A percentile compares a stretch with the other conserved stretches of the same genome.
phyloP scores from a whole-genome alignment of 331 rosid species.

The Pyracantha coccinea region DNA sequence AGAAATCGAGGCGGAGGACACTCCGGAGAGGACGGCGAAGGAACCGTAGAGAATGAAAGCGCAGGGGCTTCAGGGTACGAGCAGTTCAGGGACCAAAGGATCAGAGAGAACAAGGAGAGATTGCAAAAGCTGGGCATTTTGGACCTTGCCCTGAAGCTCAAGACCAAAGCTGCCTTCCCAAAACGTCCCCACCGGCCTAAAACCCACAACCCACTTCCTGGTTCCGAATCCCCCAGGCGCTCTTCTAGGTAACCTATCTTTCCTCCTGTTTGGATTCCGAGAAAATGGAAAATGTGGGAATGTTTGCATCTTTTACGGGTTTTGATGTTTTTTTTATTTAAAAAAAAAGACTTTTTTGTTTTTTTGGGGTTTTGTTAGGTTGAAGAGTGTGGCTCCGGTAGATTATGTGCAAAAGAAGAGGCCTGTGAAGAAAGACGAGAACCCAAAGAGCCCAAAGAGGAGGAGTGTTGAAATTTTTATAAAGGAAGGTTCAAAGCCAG shows the following conservation, averaged over 20 bases:
- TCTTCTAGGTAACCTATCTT: constrained; percentile 24
- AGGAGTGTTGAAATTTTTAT: constrained; percentile 28
- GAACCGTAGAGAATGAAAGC: not conserved
- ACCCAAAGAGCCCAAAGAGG: not conserved
- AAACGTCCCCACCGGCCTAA: constrained; percentile 7
- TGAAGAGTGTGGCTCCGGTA: constrained; percentile 43
- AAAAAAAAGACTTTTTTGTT: no score
- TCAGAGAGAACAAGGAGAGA: constrained; percentile 62
- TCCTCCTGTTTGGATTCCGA: not conserved
- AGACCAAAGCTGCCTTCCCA: constrained; percentile 3
- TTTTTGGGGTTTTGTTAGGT: constrained; percentile 32
- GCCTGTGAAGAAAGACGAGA: not conserved
- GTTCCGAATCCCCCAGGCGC: constrained; percentile 36
- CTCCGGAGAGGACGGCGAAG: not conserved
- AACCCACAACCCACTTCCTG: not conserved
- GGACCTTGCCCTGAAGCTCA: constrained; percentile 47
- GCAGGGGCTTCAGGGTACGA: constrained; percentile 29
- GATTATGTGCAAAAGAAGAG: constrained; percentile 22
- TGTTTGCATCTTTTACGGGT: not conserved
- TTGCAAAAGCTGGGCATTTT: constrained; percentile 52
- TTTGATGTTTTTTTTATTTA: not conserved
- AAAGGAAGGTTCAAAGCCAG: constrained; percentile 46
- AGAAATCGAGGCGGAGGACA: constrained; percentile 7
- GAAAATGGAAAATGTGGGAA: not conserved
- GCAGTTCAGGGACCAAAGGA: constrained; percentile 43